Evolutionary conservation across 2,329 filamentous ascomycete species (phyloP).

Genomic region (Septoria petroselini): DNA sequence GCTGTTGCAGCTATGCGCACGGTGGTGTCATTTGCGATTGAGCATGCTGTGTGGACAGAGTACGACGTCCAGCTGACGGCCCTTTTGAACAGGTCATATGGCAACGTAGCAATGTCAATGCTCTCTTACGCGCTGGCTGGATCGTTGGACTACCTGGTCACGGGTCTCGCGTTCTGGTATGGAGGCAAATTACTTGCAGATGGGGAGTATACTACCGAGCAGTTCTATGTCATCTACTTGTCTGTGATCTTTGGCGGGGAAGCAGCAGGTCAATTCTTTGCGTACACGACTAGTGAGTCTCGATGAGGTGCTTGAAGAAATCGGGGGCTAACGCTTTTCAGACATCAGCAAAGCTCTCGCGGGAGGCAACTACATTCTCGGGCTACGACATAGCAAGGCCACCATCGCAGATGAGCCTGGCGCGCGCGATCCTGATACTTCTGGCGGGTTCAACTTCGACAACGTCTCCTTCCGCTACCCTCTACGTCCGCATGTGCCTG

Average conservation of each 20-base stretch:
- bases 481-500: constrained; percentile 36
- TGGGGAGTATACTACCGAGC: constrained; percentile 30
- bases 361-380: constrained; percentile 45
- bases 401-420: constrained; percentile 23
- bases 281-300: constrained; percentile 45
- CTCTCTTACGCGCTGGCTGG: constrained; percentile 1
- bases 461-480: constrained; percentile 72
- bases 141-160: constrained; percentile 28
- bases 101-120: not conserved
- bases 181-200: constrained; percentile 38
- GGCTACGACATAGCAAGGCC: constrained; percentile 42
- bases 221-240: constrained; percentile 60
- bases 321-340: not conserved
- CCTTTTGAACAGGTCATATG: not conserved
- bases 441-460: constrained; percentile 57
- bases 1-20: constrained; percentile 36
- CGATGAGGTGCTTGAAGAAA: not conserved
- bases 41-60: constrained; percentile 28
- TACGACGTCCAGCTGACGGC: constrained; percentile 9
- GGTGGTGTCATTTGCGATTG: constrained; percentile 37
- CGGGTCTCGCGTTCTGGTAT: constrained; percentile 44
- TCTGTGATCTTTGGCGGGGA: constrained; percentile 63
- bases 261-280: constrained; percentile 39
- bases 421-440: constrained; percentile 14
- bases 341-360: constrained; percentile 35